Base-by-base conservation (phyloP, 2,329 filamentous ascomycete genomes). In the Scedosporium dehoogii region DNA sequence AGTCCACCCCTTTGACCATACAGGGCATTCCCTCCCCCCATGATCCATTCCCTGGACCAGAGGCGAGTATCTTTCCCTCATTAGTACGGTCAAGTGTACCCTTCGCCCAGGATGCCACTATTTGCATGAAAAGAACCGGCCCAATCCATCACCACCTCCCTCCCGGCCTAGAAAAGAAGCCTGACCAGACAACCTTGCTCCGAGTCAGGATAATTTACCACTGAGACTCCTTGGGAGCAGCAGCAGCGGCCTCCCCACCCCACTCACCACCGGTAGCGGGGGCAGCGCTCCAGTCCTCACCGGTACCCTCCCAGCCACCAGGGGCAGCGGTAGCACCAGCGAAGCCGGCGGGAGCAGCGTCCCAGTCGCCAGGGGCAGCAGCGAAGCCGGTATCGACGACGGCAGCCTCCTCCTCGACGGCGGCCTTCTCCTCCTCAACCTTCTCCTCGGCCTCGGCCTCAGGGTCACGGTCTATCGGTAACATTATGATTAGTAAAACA, bases 381-480 rank as follows among this genome's bases (percentile, higher is more conserved):
- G 25, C 41, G 81, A 92, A 92, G 73, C 88, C 90, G 70, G 85
- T 81, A 77, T 94, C 92, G 71, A 94, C 86, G 59, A 63, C 87
- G 66, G 89, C 74, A 70, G 88, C 91, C 73, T 90, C 89, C 81
- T 97, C 93, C 70, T 96, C 92, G 71, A 84, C 88, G 73, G 86
- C 88, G 68, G 90, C 83, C 89, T 97, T 96, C 85, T 97, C 93
- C 78, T 93, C 90, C 76, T 90, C 90, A 69, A 88, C 83, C 78
- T 97, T 96, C 84, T 99, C 96, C 87, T 96, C 93, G 79, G 96
- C 94, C 87, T 99, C 94, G 71, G 92, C 92, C 83, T 99, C 94
- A 73, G 96, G 94, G 82, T 99, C 96, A 78, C 96, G 94, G 90
- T 99, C 83, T 85, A 33, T 66, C 46, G 59, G 63, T 41, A 38